Evolutionary conservation across 1,139 yeast species (phyloP), one percentile per base, ranked within the genome.

Genomic region (Martiniozyma asiatica): DNA sequence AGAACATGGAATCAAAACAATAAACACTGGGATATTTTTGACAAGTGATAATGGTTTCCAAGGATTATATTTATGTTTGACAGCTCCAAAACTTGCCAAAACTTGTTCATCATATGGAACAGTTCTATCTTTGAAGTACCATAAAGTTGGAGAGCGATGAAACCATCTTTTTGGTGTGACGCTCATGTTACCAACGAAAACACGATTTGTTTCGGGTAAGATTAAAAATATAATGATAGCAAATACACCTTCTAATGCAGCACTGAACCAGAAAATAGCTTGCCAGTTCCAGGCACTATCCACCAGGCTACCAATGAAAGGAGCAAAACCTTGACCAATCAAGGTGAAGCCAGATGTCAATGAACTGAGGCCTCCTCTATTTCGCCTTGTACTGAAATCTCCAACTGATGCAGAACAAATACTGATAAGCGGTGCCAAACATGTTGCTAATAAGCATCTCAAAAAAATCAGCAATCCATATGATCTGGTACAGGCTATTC

Each of bases 271-370:
- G 45, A 81, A 82, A 14, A 80, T 72, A 0, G 82, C 73, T 36
- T 84, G 61, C 92, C 93, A 81, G 9, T 68, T 65, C 60, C 77
- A 68, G 59, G 68, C 30, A 2, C 68, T 54, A 3, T 74, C 67
- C 22, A 81, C 50, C 0, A 65, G 69, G 6, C 87, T 79, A 14
- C 94, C 94, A 16, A 81, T 54, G 9, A 81, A 54, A 0, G 92
- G 84, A 6, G 93, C 87, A 37, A 79, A 60, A 0, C 82, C 84
- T 44, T 73, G 78, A 1, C 92, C 93, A 13, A 78, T 45, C 7
- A 78, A 60, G 4, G 74, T 66, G n/a, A 74, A 55, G 0, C 92
- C 92, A 11, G 68, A 53, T 2, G 69, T 65, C 13, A 72, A 45
- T 0, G 89, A 87, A 28, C 73, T 65, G 35, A 63, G 65, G 8